Base-by-base conservation (phyloP, 2,329 filamentous ascomycete species). In the Periglandula ipomoeae region DNA sequence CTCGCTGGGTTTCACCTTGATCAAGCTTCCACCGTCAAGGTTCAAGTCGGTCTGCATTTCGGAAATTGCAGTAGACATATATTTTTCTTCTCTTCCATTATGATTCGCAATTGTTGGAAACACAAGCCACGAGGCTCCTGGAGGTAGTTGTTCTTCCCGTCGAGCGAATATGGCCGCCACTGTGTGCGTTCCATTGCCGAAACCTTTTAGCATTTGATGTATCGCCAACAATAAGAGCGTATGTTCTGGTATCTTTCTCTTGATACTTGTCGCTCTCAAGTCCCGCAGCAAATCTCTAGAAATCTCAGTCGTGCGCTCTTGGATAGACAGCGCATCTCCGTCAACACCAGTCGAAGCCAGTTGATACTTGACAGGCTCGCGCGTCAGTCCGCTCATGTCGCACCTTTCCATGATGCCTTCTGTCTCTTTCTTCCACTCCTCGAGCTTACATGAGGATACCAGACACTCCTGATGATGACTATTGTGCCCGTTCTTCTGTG, bases 121-220 rank as follows among this genome's bases (percentile, higher is more conserved):
- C 11, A 46, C 22, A 6, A 22, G 24, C 44, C 44, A 46, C 17
- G 20, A 11, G 15, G 19, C 2, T n/a, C 17, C 23, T 10, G 19
- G 26, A 26, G 27, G 32, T 3, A 17, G 23, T 3, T 8, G 3
- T 10, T 22, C 4, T 4, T 17, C 9, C 32, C 17, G 10, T 22
- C 20, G 26, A 22, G 17, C 4, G 10, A 46, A 27, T 1, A 32
- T 24, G 19, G 32, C 44, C n/a, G 22, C 26, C 3, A 27, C 32
- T 11, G 44, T 46, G 23, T 46, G 44, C 11, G 44, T 32, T 13
- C 44, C 44, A 22, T 46, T 38, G 20, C 44, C 44, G 6, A 46
- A 46, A 19, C n/a, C 32, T 22, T 19, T 39, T 13, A 46, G 44
- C 44, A 46, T 38, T 15, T 46, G 44, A 22, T 46, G 44, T 20